A percentile compares a stretch with the other conserved stretches of the same genome.
phyloP scores from a whole-genome alignment of 2,329 filamentous ascomycete genomes.

The Onygenales sp. region DNA sequence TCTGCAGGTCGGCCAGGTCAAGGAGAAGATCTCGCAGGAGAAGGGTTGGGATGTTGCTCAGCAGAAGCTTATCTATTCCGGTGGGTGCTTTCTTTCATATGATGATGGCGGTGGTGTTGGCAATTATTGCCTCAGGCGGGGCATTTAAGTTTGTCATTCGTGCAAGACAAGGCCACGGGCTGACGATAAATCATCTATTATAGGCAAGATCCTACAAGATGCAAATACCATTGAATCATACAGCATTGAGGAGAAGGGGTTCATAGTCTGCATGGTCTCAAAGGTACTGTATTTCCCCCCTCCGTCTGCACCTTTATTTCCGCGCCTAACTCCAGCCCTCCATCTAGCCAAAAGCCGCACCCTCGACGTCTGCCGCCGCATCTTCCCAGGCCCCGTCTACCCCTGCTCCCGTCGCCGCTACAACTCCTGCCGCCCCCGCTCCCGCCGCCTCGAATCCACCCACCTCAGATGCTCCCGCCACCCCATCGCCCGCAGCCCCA shows the following conservation, averaged over 20 bases:
- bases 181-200: neutral
- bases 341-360: slow-evolving; percentile 61
- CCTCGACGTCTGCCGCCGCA: slow-evolving; percentile 23
- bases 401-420: slow-evolving; percentile 8
- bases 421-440: slow-evolving; percentile 11
- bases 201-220: slow-evolving; percentile 98
- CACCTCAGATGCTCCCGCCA: slow-evolving; percentile 8
- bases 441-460: slow-evolving; percentile 8
- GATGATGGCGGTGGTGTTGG: too few relatives aligned
- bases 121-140: neutral
- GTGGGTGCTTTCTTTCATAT: slow-evolving; percentile 34
- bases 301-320: neutral
- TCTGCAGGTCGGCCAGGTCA: slow-evolving; percentile 71
- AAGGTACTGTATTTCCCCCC: slow-evolving; percentile 55
- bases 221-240: slow-evolving; percentile 93
- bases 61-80: slow-evolving; percentile 97
- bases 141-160: neutral
- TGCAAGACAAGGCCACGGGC: neutral
- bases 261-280: slow-evolving; percentile 96
- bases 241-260: slow-evolving; percentile 98
- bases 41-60: slow-evolving; percentile 88
- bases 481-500: slow-evolving; percentile 11
- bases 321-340: neutral
- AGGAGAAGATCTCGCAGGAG: slow-evolving; percentile 82
- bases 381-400: slow-evolving; percentile 28